Evolutionary conservation across 2,329 filamentous ascomycete genomes (phyloP), one percentile per base, ranked within the genome.

Genomic region (Sporothrix phasma): DNA sequence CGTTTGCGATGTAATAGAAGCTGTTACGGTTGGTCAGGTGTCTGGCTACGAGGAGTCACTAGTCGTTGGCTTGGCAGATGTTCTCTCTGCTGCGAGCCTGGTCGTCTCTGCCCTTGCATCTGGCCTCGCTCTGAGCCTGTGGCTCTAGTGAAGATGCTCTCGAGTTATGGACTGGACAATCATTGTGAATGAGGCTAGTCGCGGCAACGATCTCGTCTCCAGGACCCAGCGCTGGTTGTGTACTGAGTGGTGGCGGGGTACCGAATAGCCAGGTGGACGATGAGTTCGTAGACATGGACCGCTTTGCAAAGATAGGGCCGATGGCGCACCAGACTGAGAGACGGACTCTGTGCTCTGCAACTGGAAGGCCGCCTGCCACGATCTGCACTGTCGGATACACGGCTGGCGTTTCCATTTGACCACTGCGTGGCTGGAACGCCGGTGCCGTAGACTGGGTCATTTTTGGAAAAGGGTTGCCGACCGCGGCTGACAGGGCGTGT

Each of bases 191-290:
- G 2, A 56, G 61, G 7, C 19, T 67, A 37, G 67, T 68, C 62
- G 64, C 63, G 11, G 67, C 67, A 3, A 68, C 11, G 10, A 68
- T 66, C 13, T 68, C 67, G 13, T 68, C 64, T 0, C 49, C 65
- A 0, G 65, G 59, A 5, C 67, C 60, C 2, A 59, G n/a, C 2
- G 8, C 10, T 19, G 39, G 13, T 11, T 47, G 61, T 5, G 41
- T 11, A 15, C 11, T 0, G 8, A 8, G 13, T 3, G 37, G 49
- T 1, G 43, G 49, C 2, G 47, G 47, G 3, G 58, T 62, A 2
- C 64, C 60, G 15, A 67, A 49, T 0, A 66, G 34, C 61, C 62
- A 65, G 0, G 64, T 26, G 0, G 5, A 5, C 0, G 63, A 46
- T 5, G 65, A 64, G 4, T 37, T 22, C 2, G 60, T 29, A 3